phyloP scores from a whole-genome alignment of 306 rosid genomes.

The Corylus heterophylla region DNA sequence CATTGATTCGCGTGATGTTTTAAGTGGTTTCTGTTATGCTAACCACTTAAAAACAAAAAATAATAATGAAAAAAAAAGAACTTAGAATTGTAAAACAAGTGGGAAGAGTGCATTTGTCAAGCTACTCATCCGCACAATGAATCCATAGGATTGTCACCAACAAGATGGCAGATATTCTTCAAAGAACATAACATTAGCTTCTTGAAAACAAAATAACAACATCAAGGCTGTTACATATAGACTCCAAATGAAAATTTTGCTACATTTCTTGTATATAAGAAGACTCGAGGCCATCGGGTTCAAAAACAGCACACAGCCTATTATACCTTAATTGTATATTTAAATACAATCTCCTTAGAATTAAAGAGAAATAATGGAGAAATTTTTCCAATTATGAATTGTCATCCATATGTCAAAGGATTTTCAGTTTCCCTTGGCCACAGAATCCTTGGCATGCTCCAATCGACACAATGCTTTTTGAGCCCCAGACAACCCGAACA shows the following conservation, averaged over 20 bases:
- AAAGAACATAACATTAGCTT: neutral
- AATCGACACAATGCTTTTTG: slow-evolving; percentile 64
- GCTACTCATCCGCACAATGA: too few relatives aligned
- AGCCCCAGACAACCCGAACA: slow-evolving; percentile 62
- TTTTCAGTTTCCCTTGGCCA: slow-evolving; percentile 69
- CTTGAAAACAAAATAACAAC: neutral
- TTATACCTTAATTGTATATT: neutral
- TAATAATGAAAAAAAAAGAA: too few relatives aligned
- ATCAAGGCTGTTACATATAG: neutral
- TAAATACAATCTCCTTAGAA: neutral
- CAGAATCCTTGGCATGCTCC: slow-evolving; percentile 65
- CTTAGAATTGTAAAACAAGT: too few relatives aligned
- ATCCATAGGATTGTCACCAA: too few relatives aligned
- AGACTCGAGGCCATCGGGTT: neutral
- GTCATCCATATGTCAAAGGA: slow-evolving; percentile 47
- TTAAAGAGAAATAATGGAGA: slow-evolving; percentile 12
- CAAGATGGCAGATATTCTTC: neutral
- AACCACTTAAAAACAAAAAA: too few relatives aligned
- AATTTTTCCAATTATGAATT: neutral
- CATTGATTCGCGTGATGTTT: too few relatives aligned
- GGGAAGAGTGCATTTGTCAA: too few relatives aligned
- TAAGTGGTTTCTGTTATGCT: too few relatives aligned
- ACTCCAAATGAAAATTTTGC: neutral
- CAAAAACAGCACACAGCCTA: neutral
- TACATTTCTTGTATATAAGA: neutral